Conservation (phyloP, 352 stramenopile genomes). For the Pseudoperonospora humuli region DNA sequence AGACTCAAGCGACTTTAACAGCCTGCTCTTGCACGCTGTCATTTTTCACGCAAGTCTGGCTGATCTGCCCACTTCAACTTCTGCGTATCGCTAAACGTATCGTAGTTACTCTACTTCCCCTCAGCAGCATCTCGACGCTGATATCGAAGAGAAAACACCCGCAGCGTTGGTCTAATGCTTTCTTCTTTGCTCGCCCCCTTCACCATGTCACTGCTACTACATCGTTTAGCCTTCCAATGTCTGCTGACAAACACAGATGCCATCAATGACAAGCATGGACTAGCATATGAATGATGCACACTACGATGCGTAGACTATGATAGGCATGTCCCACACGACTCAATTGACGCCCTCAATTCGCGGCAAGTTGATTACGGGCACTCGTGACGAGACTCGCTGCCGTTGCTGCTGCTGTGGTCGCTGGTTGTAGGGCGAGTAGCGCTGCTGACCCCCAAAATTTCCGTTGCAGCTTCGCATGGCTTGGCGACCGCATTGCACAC, state of each 20-base stretch:
- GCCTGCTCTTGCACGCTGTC: constrained; percentile 13
- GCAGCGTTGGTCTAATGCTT: too few relatives aligned
- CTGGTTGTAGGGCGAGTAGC: constrained; percentile 33
- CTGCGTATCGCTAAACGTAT: constrained; percentile 7
- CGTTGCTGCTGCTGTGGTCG: constrained; percentile 18
- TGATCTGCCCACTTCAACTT: too few relatives aligned
- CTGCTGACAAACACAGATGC: too few relatives aligned
- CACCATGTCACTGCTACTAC: constrained; percentile 9
- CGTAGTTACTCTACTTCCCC: constrained; percentile 9
- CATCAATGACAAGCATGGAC: too few relatives aligned
- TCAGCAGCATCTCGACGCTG: constrained; percentile 11
- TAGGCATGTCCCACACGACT: too few relatives aligned
- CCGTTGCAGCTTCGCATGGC: constrained; percentile 11
- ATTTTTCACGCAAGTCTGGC: not conserved
- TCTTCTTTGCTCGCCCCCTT: constrained; percentile 14
- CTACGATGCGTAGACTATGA: too few relatives aligned
- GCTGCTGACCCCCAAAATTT: constrained; percentile 6
- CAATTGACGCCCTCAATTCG: constrained; percentile 63
- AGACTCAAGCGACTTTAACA: constrained; percentile 10
- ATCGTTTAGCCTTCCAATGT: too few relatives aligned
- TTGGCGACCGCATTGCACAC: constrained; percentile 18
- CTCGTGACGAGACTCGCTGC: constrained; percentile 40
- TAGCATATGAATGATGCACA: too few relatives aligned
- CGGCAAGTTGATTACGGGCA: constrained; percentile 46
- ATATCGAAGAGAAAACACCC: constrained; percentile 4